Percentiles rank a stretch among this genome's conserved stretches.
Evolutionary conservation across 75 land plant genomes (phyloP).

Genomic region (Pinus tabuliformis): DNA sequence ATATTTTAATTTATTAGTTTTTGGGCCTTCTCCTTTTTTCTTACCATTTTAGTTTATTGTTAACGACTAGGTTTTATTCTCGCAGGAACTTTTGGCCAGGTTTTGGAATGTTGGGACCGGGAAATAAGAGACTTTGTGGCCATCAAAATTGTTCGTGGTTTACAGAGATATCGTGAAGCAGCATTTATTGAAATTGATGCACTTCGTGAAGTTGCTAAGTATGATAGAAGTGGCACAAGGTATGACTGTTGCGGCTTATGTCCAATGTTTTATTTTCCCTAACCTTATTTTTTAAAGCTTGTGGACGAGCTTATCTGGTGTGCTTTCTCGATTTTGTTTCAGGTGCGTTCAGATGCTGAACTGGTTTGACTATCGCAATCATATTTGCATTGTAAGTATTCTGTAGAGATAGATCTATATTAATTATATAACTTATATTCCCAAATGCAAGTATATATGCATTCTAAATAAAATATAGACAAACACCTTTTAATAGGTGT

Average conservation of each 20-base stretch:
- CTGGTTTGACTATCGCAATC: conserved; percentile 72
- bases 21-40: background rate
- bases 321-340: conserved; percentile 6
- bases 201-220: conserved; percentile 59
- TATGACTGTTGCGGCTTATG: conserved; percentile 9
- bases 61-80: background rate
- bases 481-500: background rate
- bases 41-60: background rate
- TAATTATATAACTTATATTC: background rate
- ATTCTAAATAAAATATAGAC: background rate
- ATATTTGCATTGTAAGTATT: conserved; percentile 60
- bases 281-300: background rate
- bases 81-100: conserved; percentile 95
- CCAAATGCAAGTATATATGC: background rate
- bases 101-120: conserved; percentile 93
- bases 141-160: conserved; percentile 71
- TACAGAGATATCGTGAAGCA: conserved; percentile 84
- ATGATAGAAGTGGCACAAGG: conserved; percentile 70
- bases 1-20: background rate
- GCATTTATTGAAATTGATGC: conserved; percentile 89
- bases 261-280: background rate
- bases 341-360: conserved; percentile 53
- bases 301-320: background rate
- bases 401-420: no score
- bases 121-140: conserved; percentile 82